Base-by-base conservation (phyloP, 2,329 filamentous ascomycete species). In the Hymenoscyphus repandus region DNA sequence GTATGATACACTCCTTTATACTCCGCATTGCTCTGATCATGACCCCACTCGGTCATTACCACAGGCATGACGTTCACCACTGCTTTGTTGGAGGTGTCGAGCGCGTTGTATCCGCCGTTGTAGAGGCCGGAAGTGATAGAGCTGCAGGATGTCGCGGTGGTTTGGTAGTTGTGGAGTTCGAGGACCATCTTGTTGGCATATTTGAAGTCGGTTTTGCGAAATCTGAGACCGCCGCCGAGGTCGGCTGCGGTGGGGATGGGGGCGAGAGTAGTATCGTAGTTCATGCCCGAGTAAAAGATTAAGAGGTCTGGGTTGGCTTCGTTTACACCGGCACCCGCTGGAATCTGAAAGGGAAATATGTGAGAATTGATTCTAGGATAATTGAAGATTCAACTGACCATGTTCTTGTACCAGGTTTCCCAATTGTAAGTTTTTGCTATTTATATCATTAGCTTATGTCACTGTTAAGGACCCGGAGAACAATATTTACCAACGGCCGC, bases 101-200 rank as follows among this genome's bases (percentile, higher is more conserved):
- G 65, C 0, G 72, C 70, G n/a, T 69, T 67, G 62, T 72, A 75
- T 0, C 71, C 73, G 13, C 63, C 64, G 32, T 64, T 64, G 54
- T 68, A 69, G 0, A 74, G 56, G 1, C 62, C 60, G 27, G 56
- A 52, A 11, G 66, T 63, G 7, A 74, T 64, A 22, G 61, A 53
- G 12, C 59, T 60, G 49, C 73, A 75, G 33, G 63, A 64, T 0
- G 64, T 69, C 0, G 68, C 63, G 0, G 58, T 58, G 58, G 66
- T 70, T 12, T 71, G 65, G 58, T 76, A 75, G 51, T 73, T 74
- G 62, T 76, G 72, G 5, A 76, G 55, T 50, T 76, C 73, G 6
- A 74, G 66, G 1, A 72, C 71, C 2, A 74, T 61, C 50, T 74
- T 74, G 49, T 74, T 61, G 0, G 62, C 58, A 51, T 69, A 74